Evolutionary conservation across 345 rosid genomes (phyloP).

Genomic region (thale cress (Arabidopsis thaliana)): TAIR10.1 NC_003075.7:17125001-17125500

Average conservation of each 20-base stretch:
- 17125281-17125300: neutral
- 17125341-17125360: constrained; percentile 84
- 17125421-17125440: constrained; percentile 29
- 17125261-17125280: constrained; percentile 19
- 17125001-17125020: constrained; percentile 79
- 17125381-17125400: constrained; percentile 60
- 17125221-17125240: constrained; percentile 71
- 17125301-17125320: neutral
- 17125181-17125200: constrained; percentile 70
- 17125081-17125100: constrained; percentile 2
- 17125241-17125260: constrained; percentile 63
- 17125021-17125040: constrained; percentile 62
- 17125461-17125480: constrained; percentile 94
- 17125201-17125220: constrained; percentile 61
- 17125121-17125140: constrained; percentile 75
- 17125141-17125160: constrained; percentile 94
- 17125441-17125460: constrained; percentile 55
- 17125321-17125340: constrained; percentile 62
- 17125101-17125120: constrained; percentile 12
- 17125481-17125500: constrained; percentile 74
- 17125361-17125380: constrained; percentile 93
- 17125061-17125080: neutral
- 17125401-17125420: constrained; percentile 10
- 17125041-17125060: constrained; percentile 1
- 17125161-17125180: constrained; percentile 70